phyloP scores from a whole-genome alignment of 73 alveolate species.

The Breviolum minutum region DNA sequence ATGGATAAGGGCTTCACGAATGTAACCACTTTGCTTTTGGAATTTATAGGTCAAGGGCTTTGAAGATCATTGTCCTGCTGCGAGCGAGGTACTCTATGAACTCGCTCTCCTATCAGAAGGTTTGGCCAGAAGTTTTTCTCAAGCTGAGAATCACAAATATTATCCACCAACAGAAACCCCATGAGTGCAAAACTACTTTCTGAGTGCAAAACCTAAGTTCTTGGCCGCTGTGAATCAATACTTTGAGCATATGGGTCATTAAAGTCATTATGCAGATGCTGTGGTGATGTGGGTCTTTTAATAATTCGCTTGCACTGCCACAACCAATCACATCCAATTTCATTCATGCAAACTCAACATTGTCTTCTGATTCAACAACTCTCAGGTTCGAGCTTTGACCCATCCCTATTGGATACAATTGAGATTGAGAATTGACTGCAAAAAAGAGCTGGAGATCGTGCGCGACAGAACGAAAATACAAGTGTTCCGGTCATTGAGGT shows the following conservation, averaged over 20 bases:
- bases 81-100: conserved; percentile 54
- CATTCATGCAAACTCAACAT: too few species aligned
- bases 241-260: neutral
- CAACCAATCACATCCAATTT: too few species aligned
- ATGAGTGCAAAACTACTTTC: too few species aligned
- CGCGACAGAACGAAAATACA: too few species aligned
- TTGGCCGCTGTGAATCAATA: neutral
- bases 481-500: too few species aligned
- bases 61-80: too few species aligned
- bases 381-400: too few species aligned
- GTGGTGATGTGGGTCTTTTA: neutral
- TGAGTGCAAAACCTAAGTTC: neutral
- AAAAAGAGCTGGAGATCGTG: too few species aligned
- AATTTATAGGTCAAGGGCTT: neutral
- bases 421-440: too few species aligned
- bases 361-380: too few species aligned
- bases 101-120: conserved; percentile 67
- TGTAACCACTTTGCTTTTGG: neutral
- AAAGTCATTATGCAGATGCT: neutral
- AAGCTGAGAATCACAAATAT: neutral
- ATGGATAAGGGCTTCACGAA: neutral
- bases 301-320: neutral
- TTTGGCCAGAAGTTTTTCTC: neutral
- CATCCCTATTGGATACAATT: too few species aligned
- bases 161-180: neutral